Evolutionary conservation across 441 rosid species (phyloP).

Genomic region (Populus hybrid): DNA sequence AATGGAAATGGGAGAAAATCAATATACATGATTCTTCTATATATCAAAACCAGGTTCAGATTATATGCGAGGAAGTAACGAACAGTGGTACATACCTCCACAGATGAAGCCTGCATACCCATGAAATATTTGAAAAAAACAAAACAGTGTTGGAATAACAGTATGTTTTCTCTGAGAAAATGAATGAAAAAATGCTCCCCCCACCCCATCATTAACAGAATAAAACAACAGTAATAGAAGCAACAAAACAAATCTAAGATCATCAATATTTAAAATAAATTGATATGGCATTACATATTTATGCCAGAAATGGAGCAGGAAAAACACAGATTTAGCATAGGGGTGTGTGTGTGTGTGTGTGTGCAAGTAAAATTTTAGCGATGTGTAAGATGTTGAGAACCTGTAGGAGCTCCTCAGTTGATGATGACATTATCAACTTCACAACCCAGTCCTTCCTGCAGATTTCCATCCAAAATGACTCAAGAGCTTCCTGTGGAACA

Average conservation of each 20-base stretch:
- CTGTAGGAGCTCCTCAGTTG: constrained; percentile 74
- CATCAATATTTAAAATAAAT: neutral
- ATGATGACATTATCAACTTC: constrained; percentile 55
- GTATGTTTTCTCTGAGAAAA: neutral
- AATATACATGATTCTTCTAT: too few species aligned
- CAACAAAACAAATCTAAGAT: neutral
- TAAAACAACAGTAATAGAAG: neutral
- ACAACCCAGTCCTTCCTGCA: constrained; percentile 56
- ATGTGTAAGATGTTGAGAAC: constrained; percentile 28
- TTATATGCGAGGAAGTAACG: neutral
- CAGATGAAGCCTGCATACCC: neutral
- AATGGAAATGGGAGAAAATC: neutral
- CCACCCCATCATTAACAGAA: neutral
- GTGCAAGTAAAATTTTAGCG: neutral
- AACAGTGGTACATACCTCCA: neutral
- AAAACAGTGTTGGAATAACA: neutral
- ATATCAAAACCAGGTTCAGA: neutral
- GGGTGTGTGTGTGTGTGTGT: neutral
- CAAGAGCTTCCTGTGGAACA: constrained; percentile 82
- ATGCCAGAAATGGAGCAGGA: neutral
- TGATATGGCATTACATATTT: neutral
- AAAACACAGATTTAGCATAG: neutral
- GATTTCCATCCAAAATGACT: constrained; percentile 67
- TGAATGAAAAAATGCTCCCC: neutral
- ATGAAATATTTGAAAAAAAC: neutral